A percentile compares a stretch with the other conserved stretches of the same genome.
phyloP scores from a whole-genome alignment of 164 flowering plant species.

The Chloranthus sessilifolius region DNA sequence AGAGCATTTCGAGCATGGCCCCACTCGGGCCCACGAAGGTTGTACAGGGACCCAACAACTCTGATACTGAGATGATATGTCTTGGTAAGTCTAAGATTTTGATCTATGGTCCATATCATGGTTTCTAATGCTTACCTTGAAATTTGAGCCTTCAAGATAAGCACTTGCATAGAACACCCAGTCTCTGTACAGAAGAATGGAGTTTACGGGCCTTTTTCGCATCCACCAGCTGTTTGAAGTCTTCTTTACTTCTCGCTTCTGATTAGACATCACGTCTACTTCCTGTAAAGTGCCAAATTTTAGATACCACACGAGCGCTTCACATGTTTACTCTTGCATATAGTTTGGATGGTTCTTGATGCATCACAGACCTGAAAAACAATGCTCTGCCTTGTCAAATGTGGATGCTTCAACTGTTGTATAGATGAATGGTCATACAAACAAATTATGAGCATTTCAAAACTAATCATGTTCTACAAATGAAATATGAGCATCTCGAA shows the following conservation, averaged over 20 bases:
- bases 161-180: slow-evolving; percentile 57
- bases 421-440: too few species aligned
- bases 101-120: not conserved
- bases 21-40: too few species aligned
- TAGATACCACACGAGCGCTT: slow-evolving; percentile 50
- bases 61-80: too few species aligned
- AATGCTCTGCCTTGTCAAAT: not conserved
- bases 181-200: slow-evolving; percentile 45
- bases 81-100: too few species aligned
- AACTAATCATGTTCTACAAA: too few species aligned
- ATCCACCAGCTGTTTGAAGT: slow-evolving; percentile 55
- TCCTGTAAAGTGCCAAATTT: slow-evolving; percentile 51
- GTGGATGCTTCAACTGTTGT: not conserved
- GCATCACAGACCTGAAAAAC: slow-evolving; percentile 50
- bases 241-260: slow-evolving; percentile 53
- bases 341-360: slow-evolving; percentile 34
- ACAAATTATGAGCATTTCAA: too few species aligned
- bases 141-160: slow-evolving; percentile 43
- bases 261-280: slow-evolving; percentile 30
- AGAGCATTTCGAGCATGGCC: too few species aligned
- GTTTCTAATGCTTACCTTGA: slow-evolving; percentile 35
- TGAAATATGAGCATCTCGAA: not conserved
- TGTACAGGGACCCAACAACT: too few species aligned
- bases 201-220: slow-evolving; percentile 46
- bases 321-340: slow-evolving; percentile 49